phyloP scores from a whole-genome alignment of 768 basidiomycete species.

The Pluteus cervinus region DNA sequence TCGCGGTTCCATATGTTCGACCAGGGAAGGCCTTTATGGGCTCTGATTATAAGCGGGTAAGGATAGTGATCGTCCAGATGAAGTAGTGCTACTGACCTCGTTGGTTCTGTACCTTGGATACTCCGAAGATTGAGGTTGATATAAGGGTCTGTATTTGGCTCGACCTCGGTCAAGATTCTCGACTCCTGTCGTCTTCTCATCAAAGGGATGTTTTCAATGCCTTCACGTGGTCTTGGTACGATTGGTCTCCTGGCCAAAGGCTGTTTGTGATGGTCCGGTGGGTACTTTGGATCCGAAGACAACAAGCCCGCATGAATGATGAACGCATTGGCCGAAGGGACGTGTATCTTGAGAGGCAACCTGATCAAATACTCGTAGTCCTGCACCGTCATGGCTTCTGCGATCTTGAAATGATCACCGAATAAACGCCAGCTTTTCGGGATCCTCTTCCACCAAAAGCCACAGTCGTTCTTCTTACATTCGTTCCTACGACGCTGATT shows the following conservation, averaged over 20 bases:
- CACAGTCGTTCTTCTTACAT: slow-evolving; percentile 13
- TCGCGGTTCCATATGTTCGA: slow-evolving; percentile 65
- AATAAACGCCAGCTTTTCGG: slow-evolving; percentile 73
- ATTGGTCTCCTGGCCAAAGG: slow-evolving; percentile 64
- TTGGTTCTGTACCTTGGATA: slow-evolving; percentile 37
- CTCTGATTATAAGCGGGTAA: slow-evolving; percentile 10
- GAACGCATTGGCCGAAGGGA: slow-evolving; percentile 69
- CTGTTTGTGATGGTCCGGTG: slow-evolving; percentile 47
- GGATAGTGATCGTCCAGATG: not conserved
- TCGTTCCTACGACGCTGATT: slow-evolving; percentile 24
- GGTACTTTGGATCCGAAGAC: slow-evolving; percentile 56
- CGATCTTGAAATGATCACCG: slow-evolving; percentile 72
- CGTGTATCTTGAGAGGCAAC: slow-evolving; percentile 70
- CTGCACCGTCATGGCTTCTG: slow-evolving; percentile 52
- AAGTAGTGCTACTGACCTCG: slow-evolving; percentile 26
- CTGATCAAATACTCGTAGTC: slow-evolving; percentile 69
- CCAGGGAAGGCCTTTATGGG: slow-evolving; percentile 64
- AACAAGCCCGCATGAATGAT: slow-evolving; percentile 84
- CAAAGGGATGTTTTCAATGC: slow-evolving; percentile 3
- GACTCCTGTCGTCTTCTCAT: slow-evolving; percentile 32
- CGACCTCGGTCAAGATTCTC: slow-evolving; percentile 62
- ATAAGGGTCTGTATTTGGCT: slow-evolving; percentile 78
- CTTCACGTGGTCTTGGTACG: slow-evolving; percentile 12
- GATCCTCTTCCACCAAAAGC: slow-evolving; percentile 41
- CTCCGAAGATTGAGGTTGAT: slow-evolving; percentile 68